Evolutionary conservation across 176 grass and related monocot species (phyloP).

Genomic region (Aegilops tauschii): DNA sequence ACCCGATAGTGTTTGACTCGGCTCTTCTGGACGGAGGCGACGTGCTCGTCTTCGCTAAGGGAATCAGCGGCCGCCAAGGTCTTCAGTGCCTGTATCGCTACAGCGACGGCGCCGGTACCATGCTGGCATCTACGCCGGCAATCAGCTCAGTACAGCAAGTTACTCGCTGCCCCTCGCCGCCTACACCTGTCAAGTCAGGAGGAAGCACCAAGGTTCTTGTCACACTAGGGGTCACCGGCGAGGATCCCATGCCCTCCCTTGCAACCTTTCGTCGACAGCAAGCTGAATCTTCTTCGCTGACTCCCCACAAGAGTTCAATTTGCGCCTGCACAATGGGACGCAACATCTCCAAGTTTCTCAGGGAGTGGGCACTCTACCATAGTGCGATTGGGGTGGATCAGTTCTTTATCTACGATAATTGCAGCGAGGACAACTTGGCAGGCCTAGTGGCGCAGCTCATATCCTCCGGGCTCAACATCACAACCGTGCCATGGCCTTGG

Average conservation of each 20-base stretch:
- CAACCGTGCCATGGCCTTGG: not conserved
- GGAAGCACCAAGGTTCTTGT: not conserved
- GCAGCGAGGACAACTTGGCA: not conserved
- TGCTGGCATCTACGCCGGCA: not conserved
- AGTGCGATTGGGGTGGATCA: not conserved
- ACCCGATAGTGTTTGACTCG: not conserved
- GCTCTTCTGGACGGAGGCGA: not conserved
- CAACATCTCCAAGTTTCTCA: not conserved
- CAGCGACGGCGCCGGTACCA: not conserved
- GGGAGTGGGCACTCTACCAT: not conserved
- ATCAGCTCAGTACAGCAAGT: not conserved
- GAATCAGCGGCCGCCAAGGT: not conserved
- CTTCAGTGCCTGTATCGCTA: not conserved
- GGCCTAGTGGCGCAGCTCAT: not conserved
- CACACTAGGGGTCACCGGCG: not conserved
- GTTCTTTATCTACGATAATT: not conserved
- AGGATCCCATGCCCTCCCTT: not conserved
- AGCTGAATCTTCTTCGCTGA: not conserved
- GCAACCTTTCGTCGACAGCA: not conserved
- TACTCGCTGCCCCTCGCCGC: not conserved
- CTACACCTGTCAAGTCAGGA: not conserved
- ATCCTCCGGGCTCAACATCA: not conserved
- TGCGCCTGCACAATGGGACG: not conserved
- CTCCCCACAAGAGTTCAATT: not conserved
- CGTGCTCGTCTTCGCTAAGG: not conserved